phyloP scores from a whole-genome alignment of 176 grass and related monocot genomes.

The Chrysopogon serrulatus region DNA sequence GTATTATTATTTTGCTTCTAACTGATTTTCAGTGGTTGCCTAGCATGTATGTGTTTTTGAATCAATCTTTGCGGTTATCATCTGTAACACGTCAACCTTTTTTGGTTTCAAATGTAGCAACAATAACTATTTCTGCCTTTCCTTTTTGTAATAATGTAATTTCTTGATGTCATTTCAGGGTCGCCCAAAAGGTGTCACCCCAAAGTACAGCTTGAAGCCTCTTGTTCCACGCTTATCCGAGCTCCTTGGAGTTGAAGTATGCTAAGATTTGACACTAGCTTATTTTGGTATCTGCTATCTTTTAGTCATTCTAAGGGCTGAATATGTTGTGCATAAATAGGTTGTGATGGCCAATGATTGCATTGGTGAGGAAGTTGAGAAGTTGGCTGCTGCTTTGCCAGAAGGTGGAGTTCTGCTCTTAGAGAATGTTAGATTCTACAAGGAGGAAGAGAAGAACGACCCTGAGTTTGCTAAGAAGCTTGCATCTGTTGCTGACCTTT shows the following conservation, averaged over 20 bases:
- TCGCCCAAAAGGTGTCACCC: slow-evolving; percentile 91
- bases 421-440: slow-evolving; percentile 95
- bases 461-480: slow-evolving; percentile 96
- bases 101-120: background rate
- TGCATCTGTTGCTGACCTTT: slow-evolving; percentile 85
- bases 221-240: slow-evolving; percentile 88
- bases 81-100: background rate
- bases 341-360: slow-evolving; percentile 91
- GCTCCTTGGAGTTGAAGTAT: slow-evolving; percentile 83
- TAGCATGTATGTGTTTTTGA: background rate
- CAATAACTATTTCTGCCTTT: background rate
- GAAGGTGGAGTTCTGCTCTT: slow-evolving; percentile 91
- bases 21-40: background rate
- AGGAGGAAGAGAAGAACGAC: slow-evolving; percentile 97
- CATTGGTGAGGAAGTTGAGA: slow-evolving; percentile 88
- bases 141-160: slow-evolving; percentile 6
- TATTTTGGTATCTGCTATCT: background rate
- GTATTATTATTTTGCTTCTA: background rate
- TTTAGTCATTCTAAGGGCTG: background rate
- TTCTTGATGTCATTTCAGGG: slow-evolving; percentile 43
- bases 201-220: slow-evolving; percentile 97
- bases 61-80: background rate
- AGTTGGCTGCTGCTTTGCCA: slow-evolving; percentile 58
- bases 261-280: background rate
- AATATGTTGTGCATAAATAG: slow-evolving; percentile 20